Evolutionary conservation across 768 basidiomycete genomes (phyloP).

Genomic region (Mycena vitilis): DNA sequence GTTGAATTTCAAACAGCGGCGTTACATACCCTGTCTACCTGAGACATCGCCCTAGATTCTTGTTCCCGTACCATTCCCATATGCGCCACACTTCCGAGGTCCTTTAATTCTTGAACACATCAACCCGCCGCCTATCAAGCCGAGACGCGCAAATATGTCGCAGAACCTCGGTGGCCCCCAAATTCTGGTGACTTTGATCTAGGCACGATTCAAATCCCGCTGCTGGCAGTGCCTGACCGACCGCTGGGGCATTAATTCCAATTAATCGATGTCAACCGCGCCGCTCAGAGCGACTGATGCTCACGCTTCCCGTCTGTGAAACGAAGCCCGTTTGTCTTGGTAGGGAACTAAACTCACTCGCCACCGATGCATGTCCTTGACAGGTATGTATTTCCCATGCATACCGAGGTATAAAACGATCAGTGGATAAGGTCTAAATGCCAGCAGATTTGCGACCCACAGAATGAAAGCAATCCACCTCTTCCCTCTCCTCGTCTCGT

Average conservation of each 20-base stretch:
- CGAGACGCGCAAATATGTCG: neutral
- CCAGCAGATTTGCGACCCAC: constrained; percentile 16
- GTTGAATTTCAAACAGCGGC: too few species aligned
- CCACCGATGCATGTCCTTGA: neutral
- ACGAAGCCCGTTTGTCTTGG: neutral
- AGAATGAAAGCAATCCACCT: neutral
- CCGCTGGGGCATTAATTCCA: neutral
- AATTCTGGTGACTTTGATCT: neutral
- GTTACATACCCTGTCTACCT: too few species aligned
- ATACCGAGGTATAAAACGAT: neutral
- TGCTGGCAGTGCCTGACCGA: neutral
- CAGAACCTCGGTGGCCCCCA: neutral
- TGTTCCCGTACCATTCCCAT: too few species aligned
- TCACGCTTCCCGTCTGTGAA: too few species aligned
- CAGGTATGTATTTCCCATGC: neutral
- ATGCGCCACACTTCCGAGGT: too few species aligned
- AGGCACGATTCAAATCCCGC: neutral
- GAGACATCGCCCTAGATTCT: too few species aligned
- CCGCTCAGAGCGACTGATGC: too few species aligned
- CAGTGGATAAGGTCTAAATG: neutral
- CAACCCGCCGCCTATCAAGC: too few species aligned
- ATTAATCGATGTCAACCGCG: neutral
- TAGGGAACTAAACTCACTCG: neutral
- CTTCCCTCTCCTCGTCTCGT: neutral
- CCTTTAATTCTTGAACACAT: too few species aligned